phyloP scores from a whole-genome alignment of 1,139 yeast species.

The Blastobotrys persicus region DNA sequence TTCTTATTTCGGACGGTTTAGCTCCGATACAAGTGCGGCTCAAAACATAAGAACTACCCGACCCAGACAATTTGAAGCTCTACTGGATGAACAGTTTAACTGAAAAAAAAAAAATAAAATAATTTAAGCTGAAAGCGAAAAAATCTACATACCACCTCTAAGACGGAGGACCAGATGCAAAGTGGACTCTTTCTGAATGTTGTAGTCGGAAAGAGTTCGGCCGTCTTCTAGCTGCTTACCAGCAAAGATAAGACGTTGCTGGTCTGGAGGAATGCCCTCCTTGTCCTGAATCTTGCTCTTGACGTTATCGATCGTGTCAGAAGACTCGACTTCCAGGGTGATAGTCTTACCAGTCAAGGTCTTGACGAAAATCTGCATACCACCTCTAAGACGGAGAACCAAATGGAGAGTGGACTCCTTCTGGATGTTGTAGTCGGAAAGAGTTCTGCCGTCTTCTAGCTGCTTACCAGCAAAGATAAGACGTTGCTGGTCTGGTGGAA shows the following conservation, averaged over 20 bases:
- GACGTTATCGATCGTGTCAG: slow-evolving; percentile 92
- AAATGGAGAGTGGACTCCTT: slow-evolving; percentile 82
- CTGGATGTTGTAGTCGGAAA: slow-evolving; percentile 84
- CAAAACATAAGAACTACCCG: too few relatives aligned
- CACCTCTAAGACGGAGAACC: slow-evolving; percentile 83
- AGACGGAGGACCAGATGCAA: slow-evolving; percentile 95
- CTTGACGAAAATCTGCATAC: slow-evolving; percentile 78
- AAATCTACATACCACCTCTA: slow-evolving; percentile 90
- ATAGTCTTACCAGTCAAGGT: slow-evolving; percentile 76
- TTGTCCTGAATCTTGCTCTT: slow-evolving; percentile 91
- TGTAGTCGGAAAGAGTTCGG: slow-evolving; percentile 98
- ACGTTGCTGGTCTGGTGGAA: slow-evolving; percentile 88
- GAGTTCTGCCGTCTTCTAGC: slow-evolving; percentile 81
- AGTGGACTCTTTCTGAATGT: slow-evolving; percentile 99
- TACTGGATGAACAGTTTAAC: background rate
- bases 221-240: slow-evolving; percentile 88
- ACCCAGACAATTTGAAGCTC: too few relatives aligned
- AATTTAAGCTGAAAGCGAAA: slow-evolving; percentile 35
- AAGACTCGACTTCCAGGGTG: slow-evolving; percentile 91
- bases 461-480: slow-evolving; percentile 86
- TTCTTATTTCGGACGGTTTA: background rate
- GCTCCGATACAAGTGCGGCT: background rate
- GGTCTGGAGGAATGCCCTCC: slow-evolving; percentile 94
- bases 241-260: slow-evolving; percentile 79
- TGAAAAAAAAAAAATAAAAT: too few relatives aligned